Conservation (phyloP, 2,329 filamentous ascomycete genomes). For the Fusarium sp. region DNA sequence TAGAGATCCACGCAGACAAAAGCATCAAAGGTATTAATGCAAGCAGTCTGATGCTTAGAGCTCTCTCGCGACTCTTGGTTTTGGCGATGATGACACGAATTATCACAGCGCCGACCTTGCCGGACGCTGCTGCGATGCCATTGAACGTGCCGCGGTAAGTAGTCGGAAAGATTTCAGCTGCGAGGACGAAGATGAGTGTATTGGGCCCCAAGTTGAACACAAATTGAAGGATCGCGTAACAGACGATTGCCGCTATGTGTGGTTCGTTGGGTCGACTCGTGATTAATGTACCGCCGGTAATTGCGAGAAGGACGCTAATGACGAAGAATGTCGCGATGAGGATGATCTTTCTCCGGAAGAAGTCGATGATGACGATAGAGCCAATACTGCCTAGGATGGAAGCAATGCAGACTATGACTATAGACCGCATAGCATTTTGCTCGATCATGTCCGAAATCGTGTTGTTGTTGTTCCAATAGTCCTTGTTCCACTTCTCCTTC, state of each 20-base stretch:
- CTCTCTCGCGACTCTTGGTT: too few species aligned
- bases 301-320: slow-evolving; percentile 10
- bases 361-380: slow-evolving; percentile 16
- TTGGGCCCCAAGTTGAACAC: slow-evolving; percentile 51
- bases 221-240: slow-evolving; percentile 15
- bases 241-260: slow-evolving; percentile 4
- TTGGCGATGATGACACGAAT: slow-evolving; percentile 23
- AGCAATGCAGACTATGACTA: slow-evolving; percentile 1
- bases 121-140: slow-evolving; percentile 50
- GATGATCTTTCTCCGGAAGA: slow-evolving; percentile 11
- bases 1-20: too few species aligned
- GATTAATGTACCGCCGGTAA: neutral
- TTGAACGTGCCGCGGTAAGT: slow-evolving; percentile 52
- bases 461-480: slow-evolving; percentile 8
- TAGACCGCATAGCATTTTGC: slow-evolving; percentile 13
- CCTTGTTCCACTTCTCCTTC: slow-evolving; percentile 8
- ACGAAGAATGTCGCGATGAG: slow-evolving; percentile 10
- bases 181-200: slow-evolving; percentile 51
- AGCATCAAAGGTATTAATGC: too few species aligned
- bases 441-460: slow-evolving; percentile 11
- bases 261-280: neutral
- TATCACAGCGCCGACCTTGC: slow-evolving; percentile 51
- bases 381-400: slow-evolving; percentile 7
- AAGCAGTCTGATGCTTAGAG: too few species aligned
- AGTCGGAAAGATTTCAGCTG: slow-evolving; percentile 52